These are phyloP conservation scores for Colletotrichum gloeosporioides DNA, from an alignment of 2,329 filamentous ascomycete species.

Conservation along the genomic window DNA sequence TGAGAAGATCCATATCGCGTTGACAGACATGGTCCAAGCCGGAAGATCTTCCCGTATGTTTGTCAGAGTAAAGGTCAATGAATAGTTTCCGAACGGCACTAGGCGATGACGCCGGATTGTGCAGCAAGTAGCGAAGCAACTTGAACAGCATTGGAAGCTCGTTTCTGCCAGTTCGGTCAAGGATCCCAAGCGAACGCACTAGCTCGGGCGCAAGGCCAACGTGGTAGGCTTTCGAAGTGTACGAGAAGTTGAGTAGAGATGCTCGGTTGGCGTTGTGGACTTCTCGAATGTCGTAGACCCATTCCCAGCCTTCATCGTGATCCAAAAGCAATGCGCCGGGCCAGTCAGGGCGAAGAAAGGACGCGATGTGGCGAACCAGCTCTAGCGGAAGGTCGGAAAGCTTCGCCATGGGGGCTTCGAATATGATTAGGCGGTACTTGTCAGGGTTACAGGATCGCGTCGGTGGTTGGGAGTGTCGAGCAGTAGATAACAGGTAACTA, in stretches of 20 bases:
- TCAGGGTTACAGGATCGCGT: fast-evolving
- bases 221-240: neutral
- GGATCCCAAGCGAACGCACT: neutral
- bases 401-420: neutral
- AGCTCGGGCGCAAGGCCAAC: neutral
- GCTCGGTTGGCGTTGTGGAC: neutral
- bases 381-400: neutral
- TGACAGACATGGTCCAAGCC: fast-evolving
- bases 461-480: neutral
- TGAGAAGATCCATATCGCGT: neutral
- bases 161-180: neutral
- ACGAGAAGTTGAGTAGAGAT: neutral
- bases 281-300: neutral
- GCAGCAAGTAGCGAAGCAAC: neutral
- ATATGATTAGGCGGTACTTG: neutral
- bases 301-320: neutral
- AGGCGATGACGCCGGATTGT: neutral
- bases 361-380: neutral
- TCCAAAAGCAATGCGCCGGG: neutral
- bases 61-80: neutral
- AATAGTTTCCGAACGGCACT: neutral
- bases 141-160: neutral
- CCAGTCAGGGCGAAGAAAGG: neutral
- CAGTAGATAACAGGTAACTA: neutral
- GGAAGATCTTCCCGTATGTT: fast-evolving